A percentile compares a stretch with the other conserved stretches of the same genome.
Conservation (phyloP, 2,329 filamentous ascomycete genomes). For the Aspergillus intermedius region DNA sequence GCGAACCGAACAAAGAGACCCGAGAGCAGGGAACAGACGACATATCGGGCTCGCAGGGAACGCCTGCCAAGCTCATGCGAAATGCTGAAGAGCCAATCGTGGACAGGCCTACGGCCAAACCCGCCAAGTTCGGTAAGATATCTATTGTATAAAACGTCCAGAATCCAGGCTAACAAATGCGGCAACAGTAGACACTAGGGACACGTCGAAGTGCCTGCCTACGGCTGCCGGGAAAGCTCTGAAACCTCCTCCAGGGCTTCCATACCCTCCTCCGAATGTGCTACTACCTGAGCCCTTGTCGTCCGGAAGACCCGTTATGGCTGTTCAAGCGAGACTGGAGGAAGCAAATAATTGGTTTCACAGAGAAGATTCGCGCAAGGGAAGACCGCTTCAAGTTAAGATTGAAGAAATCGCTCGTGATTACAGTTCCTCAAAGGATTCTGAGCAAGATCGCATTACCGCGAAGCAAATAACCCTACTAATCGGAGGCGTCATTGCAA, state of each 20-base stretch:
- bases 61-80: too few species aligned
- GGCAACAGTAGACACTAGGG: constrained; percentile 5
- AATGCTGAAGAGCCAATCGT: too few species aligned
- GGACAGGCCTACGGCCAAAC: too few species aligned
- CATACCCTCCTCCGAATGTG: constrained; percentile 1
- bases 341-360: constrained; percentile 20
- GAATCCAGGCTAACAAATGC: constrained; percentile 1
- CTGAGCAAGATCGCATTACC: constrained; percentile 2
- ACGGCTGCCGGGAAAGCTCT: neutral
- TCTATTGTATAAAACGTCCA: too few species aligned
- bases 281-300: neutral
- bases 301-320: neutral
- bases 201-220: neutral
- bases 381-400: constrained; percentile 12
- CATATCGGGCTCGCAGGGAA: too few species aligned
- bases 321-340: constrained; percentile 4
- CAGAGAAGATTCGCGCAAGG: constrained; percentile 10
- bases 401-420: constrained; percentile 12
- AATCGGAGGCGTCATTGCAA: constrained; percentile 17
- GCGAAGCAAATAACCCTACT: constrained; percentile 13
- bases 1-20: too few species aligned
- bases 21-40: too few species aligned
- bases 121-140: too few species aligned
- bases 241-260: constrained; percentile 13
- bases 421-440: constrained; percentile 6